Base-by-base conservation (phyloP, 1,139 yeast genomes). In the Pichia inconspicua region DNA sequence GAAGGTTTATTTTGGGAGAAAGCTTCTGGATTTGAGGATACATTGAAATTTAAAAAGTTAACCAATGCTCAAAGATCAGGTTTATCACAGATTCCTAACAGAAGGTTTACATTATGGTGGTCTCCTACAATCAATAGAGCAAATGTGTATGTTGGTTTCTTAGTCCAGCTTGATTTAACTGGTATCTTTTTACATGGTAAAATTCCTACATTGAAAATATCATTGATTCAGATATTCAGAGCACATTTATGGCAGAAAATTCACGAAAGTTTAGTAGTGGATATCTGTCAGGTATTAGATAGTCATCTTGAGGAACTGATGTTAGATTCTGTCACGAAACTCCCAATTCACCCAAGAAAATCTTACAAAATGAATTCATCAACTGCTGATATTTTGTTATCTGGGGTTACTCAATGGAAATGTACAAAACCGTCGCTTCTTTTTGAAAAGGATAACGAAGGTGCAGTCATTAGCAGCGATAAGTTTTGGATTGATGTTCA, bases 181-280 rank as follows among this genome's bases (percentile, higher is more conserved):
- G 99, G 98, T 60, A 92, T 94, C 34, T 92, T 92, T 66, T 72
- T 94, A 48, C 99, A 94, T 62, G 99, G 99, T 59, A 94, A 94
- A 66, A 94, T 94, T 54, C 99, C 99, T 5, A 92, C 99, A 0
- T 72, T 94, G 59, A 94, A 94, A 67, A 92, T 94, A 37, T 92
- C 98, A 1, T 73, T 92, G 54, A 90, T 94, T 63, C 99, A 94
- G 66, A 89, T 94, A 3, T 94, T 94, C 74, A 74, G 99, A 50
- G 97, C 98, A 0, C 99, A 94, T 71, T 77, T 94, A 61, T 94
- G 99, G 99, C 99, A 94, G 64, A 94, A 94, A 67, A 94, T 94
- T 48, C 99, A 94, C 64, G 99, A 94, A 66, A 84, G 95, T 66
- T 75, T 94, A 44, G 96, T 94, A 3, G 88, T 88, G 64, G 98